phyloP scores from a whole-genome alignment of 768 basidiomycete genomes.

The Gelatoporia subvermispora region DNA sequence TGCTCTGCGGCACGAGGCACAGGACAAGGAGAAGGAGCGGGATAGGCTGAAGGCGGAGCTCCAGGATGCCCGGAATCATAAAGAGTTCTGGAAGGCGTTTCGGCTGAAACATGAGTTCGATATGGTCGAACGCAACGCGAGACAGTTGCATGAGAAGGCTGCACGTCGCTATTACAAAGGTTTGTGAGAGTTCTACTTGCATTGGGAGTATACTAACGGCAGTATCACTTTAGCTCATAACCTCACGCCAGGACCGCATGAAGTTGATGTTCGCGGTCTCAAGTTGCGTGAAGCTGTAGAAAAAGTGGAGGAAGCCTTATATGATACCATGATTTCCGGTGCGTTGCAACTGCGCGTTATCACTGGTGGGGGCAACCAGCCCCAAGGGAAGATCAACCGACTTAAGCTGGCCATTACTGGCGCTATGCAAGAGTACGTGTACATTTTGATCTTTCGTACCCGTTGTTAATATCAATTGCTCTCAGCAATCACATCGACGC shows the following conservation, averaged over 20 bases:
- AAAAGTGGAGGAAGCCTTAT: slow-evolving; percentile 27
- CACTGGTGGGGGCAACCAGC: slow-evolving; percentile 30
- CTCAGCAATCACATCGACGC: slow-evolving; percentile 23
- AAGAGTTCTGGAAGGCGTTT: slow-evolving; percentile 21
- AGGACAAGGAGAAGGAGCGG: slow-evolving; percentile 21
- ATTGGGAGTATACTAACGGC: neutral
- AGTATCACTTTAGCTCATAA: slow-evolving; percentile 24
- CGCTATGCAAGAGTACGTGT: slow-evolving; percentile 25
- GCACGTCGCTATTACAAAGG: slow-evolving; percentile 30
- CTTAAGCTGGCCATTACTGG: slow-evolving; percentile 27
- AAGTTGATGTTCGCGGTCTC: slow-evolving; percentile 32
- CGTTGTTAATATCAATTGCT: neutral
- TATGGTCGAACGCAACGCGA: slow-evolving; percentile 22
- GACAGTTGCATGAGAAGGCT: slow-evolving; percentile 27
- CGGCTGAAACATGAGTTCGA: slow-evolving; percentile 25
- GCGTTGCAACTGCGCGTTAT: slow-evolving; percentile 29
- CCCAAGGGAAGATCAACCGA: slow-evolving; percentile 24
- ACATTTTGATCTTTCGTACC: neutral
- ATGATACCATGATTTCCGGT: slow-evolving; percentile 24
- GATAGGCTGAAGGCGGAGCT: slow-evolving; percentile 16
- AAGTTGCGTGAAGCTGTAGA: slow-evolving; percentile 26
- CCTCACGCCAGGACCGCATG: slow-evolving; percentile 20
- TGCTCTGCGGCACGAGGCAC: slow-evolving; percentile 23
- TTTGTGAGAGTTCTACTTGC: slow-evolving; percentile 7
- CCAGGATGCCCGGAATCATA: slow-evolving; percentile 19